These are phyloP conservation scores for Beauveria medogensis DNA, from an alignment of 2,329 filamentous ascomycete genomes.

Conservation along the genomic window DNA sequence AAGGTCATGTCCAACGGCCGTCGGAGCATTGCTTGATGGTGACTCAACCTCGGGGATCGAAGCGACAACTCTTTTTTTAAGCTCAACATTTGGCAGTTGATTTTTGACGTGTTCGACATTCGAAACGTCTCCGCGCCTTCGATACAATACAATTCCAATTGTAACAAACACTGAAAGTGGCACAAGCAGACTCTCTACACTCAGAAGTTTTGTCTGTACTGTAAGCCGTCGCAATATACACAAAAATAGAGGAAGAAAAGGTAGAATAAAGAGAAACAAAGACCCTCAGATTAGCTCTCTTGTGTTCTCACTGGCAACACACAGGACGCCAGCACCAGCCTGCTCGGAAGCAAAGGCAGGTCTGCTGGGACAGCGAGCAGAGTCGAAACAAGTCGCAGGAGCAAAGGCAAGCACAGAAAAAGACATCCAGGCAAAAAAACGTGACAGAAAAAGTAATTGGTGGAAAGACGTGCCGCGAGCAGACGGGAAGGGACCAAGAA, in stretches of 20 bases:
- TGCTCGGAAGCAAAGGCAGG: background rate
- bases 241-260: background rate
- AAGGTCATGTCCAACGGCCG: too few relatives aligned
- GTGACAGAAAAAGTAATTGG: background rate
- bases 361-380: constrained; percentile 1
- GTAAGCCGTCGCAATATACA: background rate
- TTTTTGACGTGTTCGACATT: too few relatives aligned
- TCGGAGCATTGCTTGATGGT: too few relatives aligned
- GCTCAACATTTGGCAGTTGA: too few relatives aligned
- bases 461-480: background rate
- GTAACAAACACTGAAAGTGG: too few relatives aligned
- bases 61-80: too few relatives aligned
- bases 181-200: too few relatives aligned
- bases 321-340: background rate
- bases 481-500: background rate
- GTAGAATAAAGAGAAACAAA: background rate
- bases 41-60: too few relatives aligned
- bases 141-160: too few relatives aligned
- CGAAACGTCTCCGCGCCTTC: too few relatives aligned
- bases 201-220: background rate
- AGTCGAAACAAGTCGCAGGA: constrained; percentile 12
- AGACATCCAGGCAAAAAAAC: background rate
- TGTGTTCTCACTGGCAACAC: constrained; percentile 45
- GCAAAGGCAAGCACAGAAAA: background rate
- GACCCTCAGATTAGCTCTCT: constrained; percentile 51